These are phyloP conservation scores for Bromus sterilis DNA, from an alignment of 176 grass and related monocot genomes.

Conservation along the genomic window DNA sequence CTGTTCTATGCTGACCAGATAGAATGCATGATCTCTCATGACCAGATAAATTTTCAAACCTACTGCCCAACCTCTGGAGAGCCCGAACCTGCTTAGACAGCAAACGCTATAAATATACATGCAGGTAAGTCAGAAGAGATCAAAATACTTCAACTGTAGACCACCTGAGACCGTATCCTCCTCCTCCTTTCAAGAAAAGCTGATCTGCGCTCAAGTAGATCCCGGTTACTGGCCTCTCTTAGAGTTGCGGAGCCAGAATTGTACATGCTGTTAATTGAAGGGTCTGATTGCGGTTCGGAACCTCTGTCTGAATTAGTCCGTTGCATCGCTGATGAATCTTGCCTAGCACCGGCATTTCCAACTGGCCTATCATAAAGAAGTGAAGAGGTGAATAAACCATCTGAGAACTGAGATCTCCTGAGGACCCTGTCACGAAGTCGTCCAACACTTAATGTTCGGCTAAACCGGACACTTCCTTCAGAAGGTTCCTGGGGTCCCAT, in stretches of 20 bases:
- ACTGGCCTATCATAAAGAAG: slow-evolving; percentile 59
- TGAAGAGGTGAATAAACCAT: slow-evolving; percentile 59
- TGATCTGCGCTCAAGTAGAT: slow-evolving; percentile 77
- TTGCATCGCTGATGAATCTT: slow-evolving; percentile 49
- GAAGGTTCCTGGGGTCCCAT: slow-evolving; percentile 59
- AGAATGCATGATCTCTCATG: slow-evolving; percentile 93
- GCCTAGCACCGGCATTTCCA: slow-evolving; percentile 42
- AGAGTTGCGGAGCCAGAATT: slow-evolving; percentile 22
- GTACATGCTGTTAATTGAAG: slow-evolving; percentile 21
- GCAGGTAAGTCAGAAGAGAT: background rate
- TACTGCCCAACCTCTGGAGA: slow-evolving; percentile 93
- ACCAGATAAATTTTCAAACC: slow-evolving; percentile 86
- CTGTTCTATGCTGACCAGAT: slow-evolving; percentile 81
- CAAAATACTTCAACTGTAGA: slow-evolving; percentile 28
- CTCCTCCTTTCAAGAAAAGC: slow-evolving; percentile 92
- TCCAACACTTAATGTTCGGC: slow-evolving; percentile 78
- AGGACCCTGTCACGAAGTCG: slow-evolving; percentile 91
- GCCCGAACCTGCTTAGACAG: slow-evolving; percentile 68
- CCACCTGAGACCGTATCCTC: slow-evolving; percentile 92
- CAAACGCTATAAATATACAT: slow-evolving; percentile 3
- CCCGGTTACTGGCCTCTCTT: slow-evolving; percentile 52
- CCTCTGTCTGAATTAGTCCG: slow-evolving; percentile 54
- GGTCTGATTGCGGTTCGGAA: slow-evolving; percentile 42
- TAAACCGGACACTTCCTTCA: slow-evolving; percentile 80
- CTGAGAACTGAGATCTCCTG: slow-evolving; percentile 73